A percentile compares a stretch with the other conserved stretches of the same genome.
phyloP scores from a whole-genome alignment of 2,329 filamentous ascomycete species.

The Pseudogymnoascus sp. region DNA sequence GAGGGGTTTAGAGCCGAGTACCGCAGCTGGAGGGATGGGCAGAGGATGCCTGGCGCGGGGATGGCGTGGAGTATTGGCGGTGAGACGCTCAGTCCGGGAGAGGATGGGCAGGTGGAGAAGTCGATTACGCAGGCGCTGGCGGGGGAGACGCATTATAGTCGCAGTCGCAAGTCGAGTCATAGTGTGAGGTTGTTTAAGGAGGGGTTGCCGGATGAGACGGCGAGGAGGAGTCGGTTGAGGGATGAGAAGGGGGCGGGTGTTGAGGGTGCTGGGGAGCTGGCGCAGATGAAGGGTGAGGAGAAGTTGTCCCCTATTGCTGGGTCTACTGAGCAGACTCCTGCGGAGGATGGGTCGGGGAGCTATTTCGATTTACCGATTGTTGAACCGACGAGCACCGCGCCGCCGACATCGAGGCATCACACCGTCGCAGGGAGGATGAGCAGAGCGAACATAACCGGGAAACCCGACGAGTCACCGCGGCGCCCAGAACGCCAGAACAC shows the following conservation, averaged over 20 bases:
- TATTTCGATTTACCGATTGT: no score
- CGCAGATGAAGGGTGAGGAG: no score
- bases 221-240: constrained; percentile 36
- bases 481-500: not conserved
- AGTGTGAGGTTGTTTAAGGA: constrained; percentile 61
- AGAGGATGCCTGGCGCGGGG: constrained; percentile 32
- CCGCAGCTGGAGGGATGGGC: constrained; percentile 27
- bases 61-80: constrained; percentile 59
- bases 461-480: not conserved
- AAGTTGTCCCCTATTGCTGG: no score
- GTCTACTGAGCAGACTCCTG: not conserved
- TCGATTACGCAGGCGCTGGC: constrained; percentile 55
- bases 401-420: not conserved
- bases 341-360: no score
- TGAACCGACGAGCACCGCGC: no score
- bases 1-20: constrained; percentile 27
- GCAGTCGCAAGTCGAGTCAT: constrained; percentile 61
- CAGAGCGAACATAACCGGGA: not conserved
- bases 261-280: no score
- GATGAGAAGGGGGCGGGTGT: no score
- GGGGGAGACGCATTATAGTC: constrained; percentile 53
- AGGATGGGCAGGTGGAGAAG: constrained; percentile 56
- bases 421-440: no score
- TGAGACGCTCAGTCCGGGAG: constrained; percentile 42
- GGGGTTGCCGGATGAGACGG: constrained; percentile 52